Conservation (phyloP, 306 rosid genomes). For the Sicyos edulis region DNA sequence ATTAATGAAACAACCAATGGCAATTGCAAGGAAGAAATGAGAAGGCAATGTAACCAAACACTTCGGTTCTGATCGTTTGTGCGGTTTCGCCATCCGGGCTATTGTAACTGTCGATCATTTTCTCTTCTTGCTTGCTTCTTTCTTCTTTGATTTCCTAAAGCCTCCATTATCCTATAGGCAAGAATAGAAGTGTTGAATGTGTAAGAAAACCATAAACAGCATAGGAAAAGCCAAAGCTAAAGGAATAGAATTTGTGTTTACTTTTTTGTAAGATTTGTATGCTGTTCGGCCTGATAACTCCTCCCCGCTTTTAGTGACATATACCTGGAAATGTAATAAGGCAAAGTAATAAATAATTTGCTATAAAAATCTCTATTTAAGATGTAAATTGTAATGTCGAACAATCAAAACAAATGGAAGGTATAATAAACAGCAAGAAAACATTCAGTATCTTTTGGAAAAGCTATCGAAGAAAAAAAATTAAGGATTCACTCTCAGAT, state of each 20-base stretch:
- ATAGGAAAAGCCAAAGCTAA: not conserved
- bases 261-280: conserved; percentile 59
- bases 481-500: not conserved
- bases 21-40: conserved; percentile 11
- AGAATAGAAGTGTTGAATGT: conserved; percentile 16
- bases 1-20: not conserved
- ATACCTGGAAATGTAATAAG: conserved; percentile 41
- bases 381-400: not conserved
- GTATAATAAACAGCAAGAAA: not conserved
- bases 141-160: conserved; percentile 24
- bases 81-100: not conserved
- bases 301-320: conserved; percentile 61
- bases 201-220: not conserved
- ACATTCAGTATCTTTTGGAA: not conserved
- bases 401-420: not conserved
- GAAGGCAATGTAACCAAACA: not conserved
- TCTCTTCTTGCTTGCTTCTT: not conserved
- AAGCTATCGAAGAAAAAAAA: not conserved
- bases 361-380: not conserved
- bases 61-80: not conserved
- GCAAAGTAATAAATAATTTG: not conserved
- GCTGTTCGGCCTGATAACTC: conserved; percentile 63
- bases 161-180: conserved; percentile 61
- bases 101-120: not conserved
- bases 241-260: not conserved